A percentile compares a stretch with the other conserved stretches of the same genome.
Conservation (phyloP, 257 asterid genomes). For the Asclepias syriaca region DNA sequence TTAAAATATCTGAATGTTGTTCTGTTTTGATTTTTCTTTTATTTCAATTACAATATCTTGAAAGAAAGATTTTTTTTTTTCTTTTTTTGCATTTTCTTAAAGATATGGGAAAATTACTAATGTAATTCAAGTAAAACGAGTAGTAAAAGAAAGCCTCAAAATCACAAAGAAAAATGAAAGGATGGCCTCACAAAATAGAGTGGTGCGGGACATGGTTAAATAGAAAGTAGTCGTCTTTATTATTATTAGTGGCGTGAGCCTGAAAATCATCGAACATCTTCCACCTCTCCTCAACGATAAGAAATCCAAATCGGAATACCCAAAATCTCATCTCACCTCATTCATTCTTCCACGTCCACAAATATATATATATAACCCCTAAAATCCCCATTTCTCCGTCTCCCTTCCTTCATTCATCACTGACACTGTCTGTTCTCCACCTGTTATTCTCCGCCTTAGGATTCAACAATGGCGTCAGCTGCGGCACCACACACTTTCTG, state of each 20-base stretch:
- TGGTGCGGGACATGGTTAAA: too few species aligned
- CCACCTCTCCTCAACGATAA: constrained; percentile 47
- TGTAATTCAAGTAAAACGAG: not conserved
- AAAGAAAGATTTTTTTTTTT: too few species aligned
- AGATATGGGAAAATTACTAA: not conserved
- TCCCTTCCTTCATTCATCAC: not conserved
- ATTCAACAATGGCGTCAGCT: constrained; percentile 48
- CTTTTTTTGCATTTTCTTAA: too few species aligned
- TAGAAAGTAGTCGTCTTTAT: too few species aligned
- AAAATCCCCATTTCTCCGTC: not conserved
- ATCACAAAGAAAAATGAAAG: not conserved
- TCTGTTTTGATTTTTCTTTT: too few species aligned
- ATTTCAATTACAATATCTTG: too few species aligned
- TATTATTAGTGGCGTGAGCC: not conserved
- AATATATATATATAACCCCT: not conserved
- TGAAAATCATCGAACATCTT: constrained; percentile 31
- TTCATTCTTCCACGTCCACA: constrained; percentile 18
- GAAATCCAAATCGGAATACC: constrained; percentile 20
- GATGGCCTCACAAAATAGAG: not conserved
- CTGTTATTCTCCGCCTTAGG: not conserved
- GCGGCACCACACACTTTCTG: constrained; percentile 58
- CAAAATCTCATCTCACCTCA: constrained; percentile 26
- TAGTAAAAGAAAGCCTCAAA: not conserved
- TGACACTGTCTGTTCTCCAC: not conserved
- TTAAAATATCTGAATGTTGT: not conserved